phyloP scores from a whole-genome alignment of 768 basidiomycete genomes.

The Termitomyces eurrhizus region DNA sequence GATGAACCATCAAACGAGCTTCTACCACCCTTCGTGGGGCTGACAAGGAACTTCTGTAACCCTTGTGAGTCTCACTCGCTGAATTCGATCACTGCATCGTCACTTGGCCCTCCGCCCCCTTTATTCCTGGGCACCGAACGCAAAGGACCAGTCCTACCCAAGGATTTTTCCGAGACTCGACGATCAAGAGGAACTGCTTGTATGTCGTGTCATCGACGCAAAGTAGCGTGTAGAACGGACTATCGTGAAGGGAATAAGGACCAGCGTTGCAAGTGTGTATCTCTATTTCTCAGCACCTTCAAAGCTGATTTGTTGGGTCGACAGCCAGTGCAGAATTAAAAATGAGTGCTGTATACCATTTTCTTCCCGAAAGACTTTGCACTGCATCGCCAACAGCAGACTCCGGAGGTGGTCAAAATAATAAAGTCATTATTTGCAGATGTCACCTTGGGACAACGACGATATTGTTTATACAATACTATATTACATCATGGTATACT shows the following conservation, averaged over 20 bases:
- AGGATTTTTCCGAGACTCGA: not conserved
- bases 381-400: not conserved
- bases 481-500: not conserved
- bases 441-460: not conserved
- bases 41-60: not conserved
- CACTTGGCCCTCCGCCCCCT: not conserved
- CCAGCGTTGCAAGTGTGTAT: constrained; percentile 7
- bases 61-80: not conserved
- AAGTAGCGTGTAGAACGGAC: constrained; percentile 7
- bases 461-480: not conserved
- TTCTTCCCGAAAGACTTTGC: not conserved
- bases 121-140: not conserved
- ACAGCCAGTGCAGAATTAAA: not conserved
- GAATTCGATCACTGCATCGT: not conserved
- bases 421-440: not conserved
- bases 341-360: not conserved
- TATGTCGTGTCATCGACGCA: constrained; percentile 1
- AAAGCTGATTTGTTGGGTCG: not conserved
- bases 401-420: not conserved
- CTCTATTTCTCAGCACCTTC: not conserved
- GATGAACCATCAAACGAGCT: not conserved
- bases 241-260: not conserved
- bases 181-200: constrained; percentile 1
- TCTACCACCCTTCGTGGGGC: not conserved
- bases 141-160: not conserved